Conservation (phyloP, 495 filamentous ascomycete species). For the Penicillium coprophilum region DNA sequence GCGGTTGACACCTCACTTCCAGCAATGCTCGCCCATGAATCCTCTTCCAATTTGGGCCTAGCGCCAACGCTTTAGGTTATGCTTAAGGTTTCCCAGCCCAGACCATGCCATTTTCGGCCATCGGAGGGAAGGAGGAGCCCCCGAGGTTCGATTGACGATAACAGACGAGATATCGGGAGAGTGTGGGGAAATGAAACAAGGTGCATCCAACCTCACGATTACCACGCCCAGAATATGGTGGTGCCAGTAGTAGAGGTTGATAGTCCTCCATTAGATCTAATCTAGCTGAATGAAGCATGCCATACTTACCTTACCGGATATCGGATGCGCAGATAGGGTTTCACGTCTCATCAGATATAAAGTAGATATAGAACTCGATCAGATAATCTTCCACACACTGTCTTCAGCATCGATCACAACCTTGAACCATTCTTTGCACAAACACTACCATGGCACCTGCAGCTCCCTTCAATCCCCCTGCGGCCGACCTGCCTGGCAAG, state of each 20-base stretch:
- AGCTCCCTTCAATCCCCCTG: conserved; percentile 43
- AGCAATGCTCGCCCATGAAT: neutral
- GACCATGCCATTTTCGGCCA: too few relatives aligned
- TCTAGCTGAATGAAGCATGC: neutral
- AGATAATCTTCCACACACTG: neutral
- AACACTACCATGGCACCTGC: conserved; percentile 29
- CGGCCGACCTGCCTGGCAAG: conserved; percentile 36
- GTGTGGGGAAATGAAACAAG: neutral
- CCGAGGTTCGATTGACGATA: neutral
- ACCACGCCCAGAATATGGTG: neutral
- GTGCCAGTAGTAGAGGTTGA: neutral
- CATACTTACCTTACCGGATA: neutral
- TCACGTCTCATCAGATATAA: neutral
- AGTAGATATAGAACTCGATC: conserved; percentile 12
- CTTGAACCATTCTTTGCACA: neutral
- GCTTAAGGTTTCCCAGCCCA: neutral
- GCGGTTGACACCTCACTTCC: neutral
- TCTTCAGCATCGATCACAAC: neutral
- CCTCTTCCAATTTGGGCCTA: neutral
- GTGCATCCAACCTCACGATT: neutral
- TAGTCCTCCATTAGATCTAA: neutral
- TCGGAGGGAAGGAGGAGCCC: too few relatives aligned
- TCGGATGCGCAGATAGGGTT: conserved; percentile 6
- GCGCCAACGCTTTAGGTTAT: neutral
- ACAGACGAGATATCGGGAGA: neutral